A percentile compares a stretch with the other conserved stretches of the same genome.
Conservation (phyloP, 2,329 filamentous ascomycete species). For the Lojkania enalia region DNA sequence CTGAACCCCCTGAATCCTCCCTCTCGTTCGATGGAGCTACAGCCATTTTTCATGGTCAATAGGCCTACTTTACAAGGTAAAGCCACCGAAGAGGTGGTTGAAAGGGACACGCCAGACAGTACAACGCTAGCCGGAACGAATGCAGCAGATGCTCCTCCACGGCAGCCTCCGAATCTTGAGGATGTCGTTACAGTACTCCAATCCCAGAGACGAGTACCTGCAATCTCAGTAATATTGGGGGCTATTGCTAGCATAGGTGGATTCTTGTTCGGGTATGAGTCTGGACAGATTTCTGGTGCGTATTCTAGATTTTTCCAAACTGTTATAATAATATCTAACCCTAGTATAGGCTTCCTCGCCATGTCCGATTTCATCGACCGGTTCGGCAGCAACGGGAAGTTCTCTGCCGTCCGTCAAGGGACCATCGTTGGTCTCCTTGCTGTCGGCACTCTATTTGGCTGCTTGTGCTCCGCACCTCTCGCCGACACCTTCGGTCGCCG, state of each 20-base stretch:
- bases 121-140: no score
- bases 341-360: constrained; percentile 34
- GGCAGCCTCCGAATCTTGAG: no score
- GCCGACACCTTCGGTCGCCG: constrained; percentile 65
- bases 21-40: no score
- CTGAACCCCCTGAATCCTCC: no score
- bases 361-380: constrained; percentile 40
- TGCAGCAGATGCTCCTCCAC: no score
- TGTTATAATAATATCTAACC: constrained; percentile 12
- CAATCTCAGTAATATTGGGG: constrained; percentile 34
- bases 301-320: background rate
- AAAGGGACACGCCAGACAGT: no score
- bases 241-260: constrained; percentile 40
- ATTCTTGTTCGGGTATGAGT: constrained; percentile 42
- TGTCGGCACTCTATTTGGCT: constrained; percentile 74
- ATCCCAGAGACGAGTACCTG: constrained; percentile 29
- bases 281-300: constrained; percentile 30
- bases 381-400: constrained; percentile 38
- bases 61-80: no score
- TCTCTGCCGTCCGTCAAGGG: constrained; percentile 38
- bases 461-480: constrained; percentile 61
- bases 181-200: constrained; percentile 9
- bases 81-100: no score
- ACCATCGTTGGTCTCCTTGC: constrained; percentile 43
- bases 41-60: no score